Percentiles rank a stretch among this genome's conserved stretches.
These are phyloP conservation scores for Fraxinus paxiana DNA, from an alignment of 305 asterid genomes.

Conservation along the genomic window DNA sequence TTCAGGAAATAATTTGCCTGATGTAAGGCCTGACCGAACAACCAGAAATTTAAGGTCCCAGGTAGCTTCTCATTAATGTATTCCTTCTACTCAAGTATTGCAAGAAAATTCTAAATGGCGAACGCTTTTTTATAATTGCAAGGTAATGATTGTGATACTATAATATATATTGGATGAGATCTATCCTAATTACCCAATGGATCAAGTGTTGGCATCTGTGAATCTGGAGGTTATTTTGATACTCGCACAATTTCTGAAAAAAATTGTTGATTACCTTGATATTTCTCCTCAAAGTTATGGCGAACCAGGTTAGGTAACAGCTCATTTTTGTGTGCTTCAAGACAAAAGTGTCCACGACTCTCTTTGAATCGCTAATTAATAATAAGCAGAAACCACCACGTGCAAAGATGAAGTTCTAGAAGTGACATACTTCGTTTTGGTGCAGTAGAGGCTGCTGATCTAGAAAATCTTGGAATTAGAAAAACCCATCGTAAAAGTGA, in stretches of 20 bases:
- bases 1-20: constrained; percentile 28
- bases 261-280: background rate
- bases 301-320: background rate
- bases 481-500: background rate
- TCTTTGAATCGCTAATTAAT: background rate
- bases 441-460: background rate
- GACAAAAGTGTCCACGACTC: background rate
- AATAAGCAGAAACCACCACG: background rate
- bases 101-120: background rate
- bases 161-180: background rate
- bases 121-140: background rate
- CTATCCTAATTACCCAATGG: background rate
- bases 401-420: background rate
- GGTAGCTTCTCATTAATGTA: constrained; percentile 33
- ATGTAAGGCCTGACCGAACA: constrained; percentile 31
- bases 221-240: background rate
- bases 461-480: background rate
- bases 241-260: background rate
- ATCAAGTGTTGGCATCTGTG: background rate
- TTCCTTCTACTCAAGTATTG: background rate
- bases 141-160: background rate
- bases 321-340: background rate
- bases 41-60: constrained; percentile 37
- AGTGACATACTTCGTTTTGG: background rate
- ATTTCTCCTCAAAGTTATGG: background rate